phyloP scores from a whole-genome alignment of 352 stramenopile species.

The Phytophthora pisi region DNA sequence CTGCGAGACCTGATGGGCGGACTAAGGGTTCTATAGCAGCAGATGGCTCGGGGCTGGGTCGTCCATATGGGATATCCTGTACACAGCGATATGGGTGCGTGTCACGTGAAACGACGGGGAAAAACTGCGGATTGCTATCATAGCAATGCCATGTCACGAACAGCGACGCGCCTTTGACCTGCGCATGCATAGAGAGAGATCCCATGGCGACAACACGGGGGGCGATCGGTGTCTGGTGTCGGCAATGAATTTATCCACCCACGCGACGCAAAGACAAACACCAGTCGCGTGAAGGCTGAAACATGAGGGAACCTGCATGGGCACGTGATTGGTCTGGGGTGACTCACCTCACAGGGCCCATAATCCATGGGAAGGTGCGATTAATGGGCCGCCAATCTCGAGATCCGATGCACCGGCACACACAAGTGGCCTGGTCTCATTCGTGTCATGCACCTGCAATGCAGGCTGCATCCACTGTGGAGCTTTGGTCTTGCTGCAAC shows the following conservation, averaged over 20 bases:
- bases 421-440: too few relatives aligned
- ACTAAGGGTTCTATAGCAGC: too few relatives aligned
- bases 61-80: not conserved
- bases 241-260: not conserved
- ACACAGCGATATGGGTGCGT: not conserved
- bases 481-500: too few relatives aligned
- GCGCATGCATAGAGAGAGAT: not conserved
- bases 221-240: not conserved
- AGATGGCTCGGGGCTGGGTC: not conserved
- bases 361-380: too few relatives aligned
- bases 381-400: too few relatives aligned
- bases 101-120: not conserved
- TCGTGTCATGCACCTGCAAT: too few relatives aligned
- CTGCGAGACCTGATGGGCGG: not conserved
- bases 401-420: too few relatives aligned
- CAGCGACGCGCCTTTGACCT: not conserved
- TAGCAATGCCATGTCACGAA: not conserved
- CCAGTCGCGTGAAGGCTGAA: not conserved
- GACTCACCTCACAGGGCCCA: not conserved
- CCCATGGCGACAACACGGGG: not conserved
- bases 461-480: too few relatives aligned
- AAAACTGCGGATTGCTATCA: not conserved
- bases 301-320: not conserved
- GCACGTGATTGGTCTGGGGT: not conserved
- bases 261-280: slow-evolving; percentile 1